Conservation (phyloP, 129 eudicot species). For the Silybum marianum region DNA sequence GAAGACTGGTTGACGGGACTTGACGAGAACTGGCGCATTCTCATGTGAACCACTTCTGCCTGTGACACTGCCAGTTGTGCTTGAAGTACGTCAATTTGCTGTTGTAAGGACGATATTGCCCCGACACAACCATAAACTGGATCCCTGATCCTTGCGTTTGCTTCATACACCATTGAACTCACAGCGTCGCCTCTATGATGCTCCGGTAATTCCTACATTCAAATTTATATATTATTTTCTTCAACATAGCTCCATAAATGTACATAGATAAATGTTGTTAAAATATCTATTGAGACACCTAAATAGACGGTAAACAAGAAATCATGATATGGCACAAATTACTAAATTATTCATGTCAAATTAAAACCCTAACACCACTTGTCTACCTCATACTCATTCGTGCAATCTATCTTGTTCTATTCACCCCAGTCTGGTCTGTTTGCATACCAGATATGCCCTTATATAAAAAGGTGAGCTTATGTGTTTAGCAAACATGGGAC, state of each 20-base stretch:
- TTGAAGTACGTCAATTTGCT: slow-evolving; percentile 72
- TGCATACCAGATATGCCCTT: too few species aligned
- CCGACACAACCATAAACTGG: slow-evolving; percentile 91
- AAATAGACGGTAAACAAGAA: too few species aligned
- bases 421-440: too few species aligned
- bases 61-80: slow-evolving; percentile 72
- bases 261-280: too few species aligned
- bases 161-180: slow-evolving; percentile 88
- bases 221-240: neutral
- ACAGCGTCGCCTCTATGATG: slow-evolving; percentile 89
- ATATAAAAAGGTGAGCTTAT: too few species aligned
- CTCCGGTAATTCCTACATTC: slow-evolving; percentile 70
- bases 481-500: too few species aligned
- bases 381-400: too few species aligned
- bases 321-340: too few species aligned
- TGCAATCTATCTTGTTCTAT: too few species aligned
- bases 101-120: slow-evolving; percentile 79
- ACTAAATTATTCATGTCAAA: too few species aligned
- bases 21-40: slow-evolving; percentile 63
- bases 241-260: neutral
- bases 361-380: too few species aligned
- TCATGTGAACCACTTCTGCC: slow-evolving; percentile 82
- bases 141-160: slow-evolving; percentile 81
- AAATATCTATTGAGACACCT: too few species aligned
- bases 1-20: slow-evolving; percentile 49